Conservation (phyloP, 2,329 filamentous ascomycete genomes). For the Talaromyces albobiverticillius region DNA sequence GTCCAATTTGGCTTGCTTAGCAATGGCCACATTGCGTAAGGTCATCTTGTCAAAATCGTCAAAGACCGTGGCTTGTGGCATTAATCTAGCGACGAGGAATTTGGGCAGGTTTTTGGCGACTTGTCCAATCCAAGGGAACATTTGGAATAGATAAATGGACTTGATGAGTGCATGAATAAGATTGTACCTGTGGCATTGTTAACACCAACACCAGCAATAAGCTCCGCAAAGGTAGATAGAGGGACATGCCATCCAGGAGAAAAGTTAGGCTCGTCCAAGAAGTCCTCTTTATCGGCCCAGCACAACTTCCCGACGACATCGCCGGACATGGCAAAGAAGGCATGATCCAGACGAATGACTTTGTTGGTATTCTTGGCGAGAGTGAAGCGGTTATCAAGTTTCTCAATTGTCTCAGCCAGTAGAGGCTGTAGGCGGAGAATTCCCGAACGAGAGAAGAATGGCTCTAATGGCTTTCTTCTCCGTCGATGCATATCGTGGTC, state of each 20-base stretch:
- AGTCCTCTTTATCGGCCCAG: slow-evolving; percentile 13
- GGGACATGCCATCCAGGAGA: slow-evolving; percentile 15
- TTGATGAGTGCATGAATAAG: slow-evolving; percentile 11
- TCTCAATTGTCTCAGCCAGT: slow-evolving; percentile 13
- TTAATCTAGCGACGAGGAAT: not conserved
- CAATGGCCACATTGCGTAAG: slow-evolving; percentile 2
- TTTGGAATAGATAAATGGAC: slow-evolving; percentile 15
- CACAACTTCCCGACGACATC: slow-evolving; percentile 26
- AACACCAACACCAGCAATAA: not conserved
- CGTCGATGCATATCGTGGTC: slow-evolving; percentile 24
- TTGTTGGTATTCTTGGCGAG: slow-evolving; percentile 16
- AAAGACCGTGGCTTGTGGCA: slow-evolving; percentile 6
- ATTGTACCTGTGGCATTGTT: slow-evolving; percentile 8
- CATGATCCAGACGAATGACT: slow-evolving; percentile 23
- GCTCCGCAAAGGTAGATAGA: not conserved
- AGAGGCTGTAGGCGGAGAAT: slow-evolving; percentile 12
- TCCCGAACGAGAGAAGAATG: slow-evolving; percentile 20
- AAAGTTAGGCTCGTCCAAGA: slow-evolving; percentile 18
- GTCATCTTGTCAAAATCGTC: slow-evolving; percentile 10
- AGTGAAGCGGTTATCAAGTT: slow-evolving; percentile 11
- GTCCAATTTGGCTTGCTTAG: slow-evolving; percentile 5
- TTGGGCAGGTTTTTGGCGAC: slow-evolving; percentile 2
- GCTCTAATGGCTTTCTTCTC: slow-evolving; percentile 20
- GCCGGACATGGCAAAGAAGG: slow-evolving; percentile 23
- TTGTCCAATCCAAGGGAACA: slow-evolving; percentile 15